Evolutionary conservation across 441 rosid genomes (phyloP), one percentile per base, ranked within the genome.

Genomic region (Codiaeum variegatum): DNA sequence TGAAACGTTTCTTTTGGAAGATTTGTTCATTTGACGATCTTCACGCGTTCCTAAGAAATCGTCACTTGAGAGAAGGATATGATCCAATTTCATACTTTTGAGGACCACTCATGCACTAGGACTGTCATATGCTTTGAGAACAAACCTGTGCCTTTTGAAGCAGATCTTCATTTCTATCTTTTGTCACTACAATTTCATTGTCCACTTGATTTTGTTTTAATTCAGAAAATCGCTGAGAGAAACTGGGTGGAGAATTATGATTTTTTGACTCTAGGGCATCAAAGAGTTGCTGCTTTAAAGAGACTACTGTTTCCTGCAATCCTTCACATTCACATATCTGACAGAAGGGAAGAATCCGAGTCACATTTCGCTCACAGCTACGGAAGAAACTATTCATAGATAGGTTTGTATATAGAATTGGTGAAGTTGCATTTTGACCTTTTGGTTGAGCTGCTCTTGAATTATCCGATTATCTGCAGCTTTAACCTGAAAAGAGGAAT

Each of bases 391-490:
- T 44, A 38, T 42, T 26, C 44, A 64, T 18, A 32, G 13, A 67
- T 5, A 9, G 34, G 18, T 59, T 26, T 16, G 18, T 15, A 13
- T 23, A 18, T 47, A 66, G 6, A 71, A 31, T 42, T 74, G 28
- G 31, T 19, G 36, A 38, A 66, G 46, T 58, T 67, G 67, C 28
- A 28, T 69, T 65, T 47, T 49, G 61, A 95, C 99, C 99, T 92
- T 95, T 79, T 86, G 85, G 81, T 79, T 82, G 73, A 95, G 92
- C 83, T 95, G 99, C 85, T 95, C 98, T 80, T 92, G 96, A 73
- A 92, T 88, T 79, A 95, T 76, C 55, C 92, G 96, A 80, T 92
- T 92, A 76, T 95, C 99, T 26, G 98, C 97, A 70, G 88, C 85
- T 89, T 90, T 90, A 68, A 95, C 98, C 99, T 95, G 84, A 68